Base-by-base conservation (phyloP, 192 early-diverging fungal species). In the Pilaira anomala region DNA sequence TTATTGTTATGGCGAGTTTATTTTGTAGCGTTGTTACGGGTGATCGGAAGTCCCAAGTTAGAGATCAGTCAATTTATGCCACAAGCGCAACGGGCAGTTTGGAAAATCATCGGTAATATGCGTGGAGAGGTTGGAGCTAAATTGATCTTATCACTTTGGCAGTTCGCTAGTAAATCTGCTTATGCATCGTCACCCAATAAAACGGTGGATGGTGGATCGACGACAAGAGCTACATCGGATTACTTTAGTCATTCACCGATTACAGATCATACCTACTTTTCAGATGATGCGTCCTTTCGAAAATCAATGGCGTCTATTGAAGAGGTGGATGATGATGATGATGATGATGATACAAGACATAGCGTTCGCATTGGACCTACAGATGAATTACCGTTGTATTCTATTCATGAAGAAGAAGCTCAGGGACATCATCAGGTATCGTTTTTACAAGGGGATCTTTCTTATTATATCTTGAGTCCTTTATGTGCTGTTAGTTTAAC, bases 21-120 rank as follows among this genome's bases (percentile, higher is more conserved):
- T 8, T 75, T 75, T 48, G 46, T 41, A 22, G 52, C 41, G 7
- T 30, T 89, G 21, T 62, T 90, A 19, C 59, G 75, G 5, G 66
- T 86, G 3, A 64, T 90, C 3, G 80, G 79, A 22, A 85, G 78
- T 46, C 75, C 69, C 26, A 74, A 71, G 60, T 60, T 87, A 30
- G 77, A 84, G 39, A 76, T 85, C n/a, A 85, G 85, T 62, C 63
- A 72, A 5, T 85, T 82, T 63, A 57, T 75, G 2, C 83, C 85
- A 4, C 85, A 87, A 60, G 65, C 69, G 5, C 73, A 80, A 36
- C 74, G 87, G 22, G 73, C 83, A 1, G 66, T 83, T 5, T 78
- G 81, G 68, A 76, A 83, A 49, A 63, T 90, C 3, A 77, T 76
- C 4, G 78, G 83, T 22, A 89, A 88, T 65, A 77, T 87, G 29